Evolutionary conservation across 805 yeast species (phyloP).

Genomic region (Suhomyces emberorum): DNA sequence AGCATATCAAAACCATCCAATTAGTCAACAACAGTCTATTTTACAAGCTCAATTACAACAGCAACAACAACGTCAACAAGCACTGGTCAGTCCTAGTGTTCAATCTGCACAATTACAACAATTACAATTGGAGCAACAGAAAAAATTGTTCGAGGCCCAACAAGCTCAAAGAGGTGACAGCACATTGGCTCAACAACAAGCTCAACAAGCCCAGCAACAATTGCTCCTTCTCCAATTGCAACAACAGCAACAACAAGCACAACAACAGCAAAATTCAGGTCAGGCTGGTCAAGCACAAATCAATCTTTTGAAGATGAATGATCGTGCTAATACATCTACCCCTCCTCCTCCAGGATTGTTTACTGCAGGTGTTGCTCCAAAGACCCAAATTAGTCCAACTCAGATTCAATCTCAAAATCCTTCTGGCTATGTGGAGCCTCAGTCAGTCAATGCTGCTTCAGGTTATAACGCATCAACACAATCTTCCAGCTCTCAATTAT

Average conservation of each 20-base stretch:
- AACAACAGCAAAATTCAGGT: slow-evolving; percentile 45
- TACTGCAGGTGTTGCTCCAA: slow-evolving; percentile 19
- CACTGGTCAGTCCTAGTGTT: slow-evolving; percentile 16
- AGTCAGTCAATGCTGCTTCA: slow-evolving; percentile 6
- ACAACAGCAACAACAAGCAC: slow-evolving; percentile 39
- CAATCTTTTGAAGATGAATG: slow-evolving; percentile 27
- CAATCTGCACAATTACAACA: slow-evolving; percentile 25
- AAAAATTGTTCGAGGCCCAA: slow-evolving; percentile 11
- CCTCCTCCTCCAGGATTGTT: slow-evolving; percentile 78
- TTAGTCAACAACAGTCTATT: slow-evolving; percentile 31
- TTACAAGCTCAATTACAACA: slow-evolving; percentile 29
- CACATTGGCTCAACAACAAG: slow-evolving; percentile 12
- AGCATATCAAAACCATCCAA: slow-evolving; percentile 44
- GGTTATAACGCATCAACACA: slow-evolving; percentile 15
- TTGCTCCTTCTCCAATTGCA: slow-evolving; percentile 12
- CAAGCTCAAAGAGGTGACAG: slow-evolving; percentile 8
- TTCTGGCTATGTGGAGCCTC: slow-evolving; percentile 11
- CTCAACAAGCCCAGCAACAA: slow-evolving; percentile 11
- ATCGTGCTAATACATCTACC: slow-evolving; percentile 43
- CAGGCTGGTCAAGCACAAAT: slow-evolving; percentile 26
- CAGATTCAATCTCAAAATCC: slow-evolving; percentile 14
- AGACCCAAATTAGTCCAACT: slow-evolving; percentile 8
- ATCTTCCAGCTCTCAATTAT: slow-evolving; percentile 71
- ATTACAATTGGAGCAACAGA: slow-evolving; percentile 29
- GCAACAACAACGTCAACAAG: slow-evolving; percentile 23